These are phyloP conservation scores for Elasticomyces elasticus DNA, from an alignment of 495 filamentous ascomycete genomes.

Conservation along the genomic window DNA sequence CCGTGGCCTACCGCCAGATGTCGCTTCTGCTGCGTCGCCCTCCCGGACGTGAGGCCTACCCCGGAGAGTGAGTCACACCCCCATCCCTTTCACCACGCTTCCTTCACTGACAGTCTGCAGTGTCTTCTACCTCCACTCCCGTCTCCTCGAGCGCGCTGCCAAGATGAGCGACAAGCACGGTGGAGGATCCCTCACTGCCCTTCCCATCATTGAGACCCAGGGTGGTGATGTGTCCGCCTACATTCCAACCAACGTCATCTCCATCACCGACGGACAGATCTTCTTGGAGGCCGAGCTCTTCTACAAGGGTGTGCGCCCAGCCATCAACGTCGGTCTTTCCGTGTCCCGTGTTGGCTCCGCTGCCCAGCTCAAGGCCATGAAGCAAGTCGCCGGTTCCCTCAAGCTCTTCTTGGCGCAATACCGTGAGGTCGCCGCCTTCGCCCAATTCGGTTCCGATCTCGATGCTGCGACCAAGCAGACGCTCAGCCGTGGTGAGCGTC, in stretches of 20 bases:
- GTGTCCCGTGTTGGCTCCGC: conserved; percentile 99
- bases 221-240: conserved; percentile 99
- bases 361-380: conserved; percentile 99
- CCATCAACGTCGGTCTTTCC: conserved; percentile 99
- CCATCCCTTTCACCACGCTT: not conserved
- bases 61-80: conserved; percentile 61
- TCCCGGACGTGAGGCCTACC: conserved; percentile 99
- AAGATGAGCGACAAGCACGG: conserved; percentile 98
- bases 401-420: conserved; percentile 99
- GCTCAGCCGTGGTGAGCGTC: conserved; percentile 94
- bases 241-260: conserved; percentile 99
- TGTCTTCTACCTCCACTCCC: conserved; percentile 99
- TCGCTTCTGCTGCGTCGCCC: conserved; percentile 97
- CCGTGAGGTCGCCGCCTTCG: conserved; percentile 99
- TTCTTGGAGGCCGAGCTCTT: conserved; percentile 99
- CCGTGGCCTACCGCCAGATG: conserved; percentile 99
- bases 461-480: conserved; percentile 99
- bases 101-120: conserved; percentile 34
- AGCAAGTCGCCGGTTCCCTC: conserved; percentile 98
- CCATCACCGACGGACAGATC: conserved; percentile 98
- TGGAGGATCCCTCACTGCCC: conserved; percentile 91
- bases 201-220: conserved; percentile 98
- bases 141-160: conserved; percentile 97
- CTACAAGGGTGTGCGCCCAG: conserved; percentile 99
- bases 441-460: conserved; percentile 99